Conservation (phyloP, 805 yeast genomes). For the Naumovozyma baii region DNA sequence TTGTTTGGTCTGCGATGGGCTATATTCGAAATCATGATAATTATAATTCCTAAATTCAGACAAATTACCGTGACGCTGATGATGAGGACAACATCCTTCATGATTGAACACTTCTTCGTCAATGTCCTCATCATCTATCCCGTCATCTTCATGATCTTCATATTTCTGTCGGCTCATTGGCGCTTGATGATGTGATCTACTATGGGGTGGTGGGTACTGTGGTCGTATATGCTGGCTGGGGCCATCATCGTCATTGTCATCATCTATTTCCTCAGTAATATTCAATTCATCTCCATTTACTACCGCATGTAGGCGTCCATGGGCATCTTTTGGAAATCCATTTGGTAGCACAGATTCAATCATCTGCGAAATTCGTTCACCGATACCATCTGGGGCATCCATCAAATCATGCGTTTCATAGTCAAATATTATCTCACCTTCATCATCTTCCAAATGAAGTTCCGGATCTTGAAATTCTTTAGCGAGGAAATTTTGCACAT, state of each 20-base stretch:
- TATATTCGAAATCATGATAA: conserved; percentile 15
- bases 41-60: conserved; percentile 9
- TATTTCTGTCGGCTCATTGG: conserved; percentile 4
- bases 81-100: conserved; percentile 9
- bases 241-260: conserved; percentile 1
- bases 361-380: conserved; percentile 23
- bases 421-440: conserved; percentile 26
- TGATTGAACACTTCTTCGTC: conserved; percentile 5
- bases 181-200: not conserved
- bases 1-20: conserved; percentile 2
- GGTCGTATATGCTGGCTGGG: not conserved
- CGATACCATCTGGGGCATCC: conserved; percentile 20
- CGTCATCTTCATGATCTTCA: not conserved
- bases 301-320: conserved; percentile 21
- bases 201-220: not conserved
- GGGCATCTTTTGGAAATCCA: conserved; percentile 20
- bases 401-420: conserved; percentile 21
- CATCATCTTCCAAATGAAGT: conserved; percentile 17
- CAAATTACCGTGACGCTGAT: conserved; percentile 4
- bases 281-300: conserved; percentile 19
- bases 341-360: conserved; percentile 24
- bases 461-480: conserved; percentile 19
- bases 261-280: conserved; percentile 13
- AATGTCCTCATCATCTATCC: conserved; percentile 1
- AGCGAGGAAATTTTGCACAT: conserved; percentile 7